A percentile compares a stretch with the other conserved stretches of the same genome.
These are phyloP conservation scores for Hortiboletus flavorubellus DNA, from an alignment of 768 basidiomycete species.

Conservation along the genomic window DNA sequence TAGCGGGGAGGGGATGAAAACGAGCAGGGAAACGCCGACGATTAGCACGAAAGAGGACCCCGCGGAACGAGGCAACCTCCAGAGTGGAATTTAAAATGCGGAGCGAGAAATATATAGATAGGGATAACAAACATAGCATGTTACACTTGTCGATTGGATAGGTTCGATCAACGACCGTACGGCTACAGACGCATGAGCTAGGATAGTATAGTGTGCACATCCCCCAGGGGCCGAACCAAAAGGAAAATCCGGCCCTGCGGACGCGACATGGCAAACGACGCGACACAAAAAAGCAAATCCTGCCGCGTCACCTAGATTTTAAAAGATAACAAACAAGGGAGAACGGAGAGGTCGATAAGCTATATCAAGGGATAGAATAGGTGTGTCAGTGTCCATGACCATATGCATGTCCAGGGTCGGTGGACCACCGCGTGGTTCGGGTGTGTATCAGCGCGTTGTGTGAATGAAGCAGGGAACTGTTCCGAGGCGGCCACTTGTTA, in stretches of 20 bases:
- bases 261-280: not conserved
- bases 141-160: not conserved
- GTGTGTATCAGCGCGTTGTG: not conserved
- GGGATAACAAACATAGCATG: not conserved
- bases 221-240: not conserved
- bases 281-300: not conserved
- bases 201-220: not conserved
- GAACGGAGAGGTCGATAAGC: conserved; percentile 12
- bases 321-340: not conserved
- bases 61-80: not conserved
- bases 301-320: not conserved
- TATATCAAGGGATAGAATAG: conserved; percentile 13
- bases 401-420: conserved; percentile 1
- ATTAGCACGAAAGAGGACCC: not conserved
- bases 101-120: not conserved
- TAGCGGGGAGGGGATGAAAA: not conserved
- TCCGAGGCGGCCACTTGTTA: not conserved
- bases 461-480: not conserved
- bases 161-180: not conserved
- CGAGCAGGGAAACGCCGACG: not conserved
- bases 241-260: no score
- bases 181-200: not conserved
- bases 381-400: not conserved
- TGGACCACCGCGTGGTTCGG: conserved; percentile 1
- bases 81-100: not conserved